phyloP scores from a whole-genome alignment of 352 stramenopile genomes.

The Pythium sp. region DNA sequence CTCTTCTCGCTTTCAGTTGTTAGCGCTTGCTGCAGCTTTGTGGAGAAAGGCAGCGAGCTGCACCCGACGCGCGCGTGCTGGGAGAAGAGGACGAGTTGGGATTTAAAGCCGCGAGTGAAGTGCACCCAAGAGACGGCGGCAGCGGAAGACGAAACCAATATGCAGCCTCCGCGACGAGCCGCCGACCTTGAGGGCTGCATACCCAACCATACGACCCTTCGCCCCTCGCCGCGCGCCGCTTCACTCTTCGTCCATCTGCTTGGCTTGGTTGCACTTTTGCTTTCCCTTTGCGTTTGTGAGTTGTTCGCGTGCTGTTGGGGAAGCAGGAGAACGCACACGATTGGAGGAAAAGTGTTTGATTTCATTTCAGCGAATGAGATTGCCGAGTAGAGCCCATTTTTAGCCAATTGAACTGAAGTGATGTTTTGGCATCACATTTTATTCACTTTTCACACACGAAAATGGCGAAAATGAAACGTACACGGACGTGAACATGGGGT shows the following conservation, averaged over 20 bases:
- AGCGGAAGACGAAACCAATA: slow-evolving; percentile 6
- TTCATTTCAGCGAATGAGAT: neutral
- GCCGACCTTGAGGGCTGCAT: neutral
- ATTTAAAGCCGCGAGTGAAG: slow-evolving; percentile 4
- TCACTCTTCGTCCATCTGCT: neutral
- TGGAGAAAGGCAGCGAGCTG: slow-evolving; percentile 1
- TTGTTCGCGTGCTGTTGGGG: neutral
- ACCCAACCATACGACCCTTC: neutral
- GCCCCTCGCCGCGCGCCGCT: neutral
- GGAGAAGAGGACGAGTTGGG: slow-evolving; percentile 8
- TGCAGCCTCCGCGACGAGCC: neutral
- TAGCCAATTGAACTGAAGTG: neutral
- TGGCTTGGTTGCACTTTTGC: neutral
- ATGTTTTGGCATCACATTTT: neutral
- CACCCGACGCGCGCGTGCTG: neutral
- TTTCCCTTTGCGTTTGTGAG: neutral
- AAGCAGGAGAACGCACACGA: neutral
- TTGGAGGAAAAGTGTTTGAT: neutral
- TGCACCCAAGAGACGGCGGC: neutral
- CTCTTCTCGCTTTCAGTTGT: neutral
- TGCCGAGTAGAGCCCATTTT: neutral
- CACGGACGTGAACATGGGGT: neutral
- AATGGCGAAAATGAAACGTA: slow-evolving; percentile 3
- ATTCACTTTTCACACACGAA: neutral
- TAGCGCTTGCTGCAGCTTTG: slow-evolving; percentile 2